Percentiles rank a stretch among this genome's conserved stretches.
Evolutionary conservation across 2,329 filamentous ascomycete species (phyloP).

Genomic region (Exophiala mesophila): DNA sequence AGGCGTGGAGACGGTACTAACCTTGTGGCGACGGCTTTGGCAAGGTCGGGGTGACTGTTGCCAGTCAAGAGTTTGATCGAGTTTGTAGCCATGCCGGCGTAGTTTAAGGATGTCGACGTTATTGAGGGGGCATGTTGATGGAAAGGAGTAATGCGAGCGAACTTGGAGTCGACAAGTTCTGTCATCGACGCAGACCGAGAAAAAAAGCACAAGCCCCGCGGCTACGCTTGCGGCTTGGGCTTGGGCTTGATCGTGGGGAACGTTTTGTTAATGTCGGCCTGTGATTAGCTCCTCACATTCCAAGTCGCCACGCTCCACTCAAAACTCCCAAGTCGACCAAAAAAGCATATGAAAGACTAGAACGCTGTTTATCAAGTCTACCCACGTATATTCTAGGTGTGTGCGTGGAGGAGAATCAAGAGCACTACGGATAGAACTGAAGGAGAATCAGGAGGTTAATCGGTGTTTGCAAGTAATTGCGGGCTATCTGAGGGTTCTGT

Average conservation of each 20-base stretch:
- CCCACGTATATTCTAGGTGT: too few species aligned
- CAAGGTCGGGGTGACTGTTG: slow-evolving; percentile 69
- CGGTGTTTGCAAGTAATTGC: not conserved
- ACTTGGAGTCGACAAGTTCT: slow-evolving; percentile 5
- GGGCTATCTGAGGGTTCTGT: not conserved
- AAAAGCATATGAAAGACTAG: too few species aligned
- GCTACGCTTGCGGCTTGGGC: not conserved
- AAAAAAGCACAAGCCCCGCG: not conserved
- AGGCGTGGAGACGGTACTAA: too few species aligned
- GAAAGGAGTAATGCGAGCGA: slow-evolving; percentile 13
- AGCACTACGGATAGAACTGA: too few species aligned
- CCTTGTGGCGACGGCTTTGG: slow-evolving; percentile 64
- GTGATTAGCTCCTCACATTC: too few species aligned
- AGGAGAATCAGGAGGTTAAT: too few species aligned
- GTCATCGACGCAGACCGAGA: slow-evolving; percentile 11
- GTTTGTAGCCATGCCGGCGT: slow-evolving; percentile 59
- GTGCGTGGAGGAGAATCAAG: too few species aligned
- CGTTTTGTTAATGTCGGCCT: too few species aligned
- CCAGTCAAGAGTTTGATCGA: slow-evolving; percentile 67
- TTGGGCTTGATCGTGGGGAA: too few species aligned
- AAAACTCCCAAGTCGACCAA: too few species aligned
- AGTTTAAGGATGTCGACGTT: slow-evolving; percentile 10
- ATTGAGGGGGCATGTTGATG: slow-evolving; percentile 21
- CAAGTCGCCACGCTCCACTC: too few species aligned
- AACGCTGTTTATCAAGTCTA: too few species aligned